Base-by-base conservation (phyloP, 345 rosid genomes). In the Passiflora organensis region DNA sequence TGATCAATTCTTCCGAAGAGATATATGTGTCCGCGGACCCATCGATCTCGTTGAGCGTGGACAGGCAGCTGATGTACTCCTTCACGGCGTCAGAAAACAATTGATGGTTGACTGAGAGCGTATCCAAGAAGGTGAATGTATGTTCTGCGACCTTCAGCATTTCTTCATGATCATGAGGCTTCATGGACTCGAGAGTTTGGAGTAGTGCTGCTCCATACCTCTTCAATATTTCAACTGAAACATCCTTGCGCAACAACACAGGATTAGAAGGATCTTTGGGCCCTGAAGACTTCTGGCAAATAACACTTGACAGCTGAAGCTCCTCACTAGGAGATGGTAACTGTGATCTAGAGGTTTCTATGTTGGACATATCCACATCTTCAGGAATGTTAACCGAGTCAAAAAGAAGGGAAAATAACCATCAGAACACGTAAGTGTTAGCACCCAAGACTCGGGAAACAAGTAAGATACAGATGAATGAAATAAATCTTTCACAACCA, bases 1-100 rank as follows among this genome's bases (percentile, higher is more conserved):
- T 65, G 32, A 43, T 52, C 1, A 78, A 57, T 50, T 73, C 67
- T 47, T 73, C 57, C 60, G 63, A 25, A 14, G 59, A 37, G 14
- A 58, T 49, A 18, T 32, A 47, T 46, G 18, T 13, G 6, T 14
- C 28, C 62, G 49, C 20, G 25, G 49, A 55, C 17, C 1, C 38
- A 4, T 55, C 43, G 2, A 63, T 46, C 11, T 39, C 18, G 10
- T 18, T 12, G 6, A 64, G 19, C 41, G 19, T 64, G 0, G 57
- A 42, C 15, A 23, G 1, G 2, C 18, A 22, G 2, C 20, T 6
- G 37, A 64, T 49, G 24, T 39, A 64, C 13, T 32, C 45, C 2
- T 42, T 64, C 12, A 56, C 62, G 13, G 11, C 16, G 13, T 56
- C 18, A 16, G 39, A 46, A 49, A 64, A 56, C 0, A 20, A 25